phyloP scores from a whole-genome alignment of 176 grass and related monocot species.

The Phoenix dactylifera region DNA sequence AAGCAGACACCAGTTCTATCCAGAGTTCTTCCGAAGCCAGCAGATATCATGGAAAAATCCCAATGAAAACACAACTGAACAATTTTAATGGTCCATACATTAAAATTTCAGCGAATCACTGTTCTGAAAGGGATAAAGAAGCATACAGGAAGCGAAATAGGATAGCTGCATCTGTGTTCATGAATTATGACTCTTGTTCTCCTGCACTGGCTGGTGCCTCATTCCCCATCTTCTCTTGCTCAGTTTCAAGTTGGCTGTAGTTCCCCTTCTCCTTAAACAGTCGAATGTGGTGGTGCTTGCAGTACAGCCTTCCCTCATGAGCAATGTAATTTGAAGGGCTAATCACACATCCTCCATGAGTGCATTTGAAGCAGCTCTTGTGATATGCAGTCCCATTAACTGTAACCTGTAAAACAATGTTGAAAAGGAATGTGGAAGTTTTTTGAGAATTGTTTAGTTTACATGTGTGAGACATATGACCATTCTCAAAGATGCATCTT shows the following conservation, averaged over 20 bases:
- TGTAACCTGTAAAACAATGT: constrained; percentile 47
- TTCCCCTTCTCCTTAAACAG: constrained; percentile 95
- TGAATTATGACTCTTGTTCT: constrained; percentile 45
- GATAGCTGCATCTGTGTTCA: too few species aligned
- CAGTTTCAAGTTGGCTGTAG: constrained; percentile 79
- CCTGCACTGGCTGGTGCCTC: constrained; percentile 18
- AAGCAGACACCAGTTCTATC: too few species aligned
- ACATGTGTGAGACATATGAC: too few species aligned
- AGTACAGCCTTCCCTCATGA: constrained; percentile 93
- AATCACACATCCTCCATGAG: constrained; percentile 92
- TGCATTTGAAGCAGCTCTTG: constrained; percentile 99
- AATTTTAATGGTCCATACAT: too few species aligned
- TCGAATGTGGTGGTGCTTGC: constrained; percentile 92
- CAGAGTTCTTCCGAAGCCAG: too few species aligned
- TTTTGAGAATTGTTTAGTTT: too few species aligned
- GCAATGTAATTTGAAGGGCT: constrained; percentile 98
- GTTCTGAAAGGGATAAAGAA: too few species aligned
- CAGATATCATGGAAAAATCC: too few species aligned
- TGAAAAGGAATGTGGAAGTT: not conserved
- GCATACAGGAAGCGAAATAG: too few species aligned
- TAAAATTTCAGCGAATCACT: too few species aligned
- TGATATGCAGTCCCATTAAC: constrained; percentile 80
- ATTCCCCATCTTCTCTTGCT: constrained; percentile 36
- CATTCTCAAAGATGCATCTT: too few species aligned
- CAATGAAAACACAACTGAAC: too few species aligned